Base-by-base conservation (phyloP, 768 basidiomycete species). In the Hortiboletus campestris region DNA sequence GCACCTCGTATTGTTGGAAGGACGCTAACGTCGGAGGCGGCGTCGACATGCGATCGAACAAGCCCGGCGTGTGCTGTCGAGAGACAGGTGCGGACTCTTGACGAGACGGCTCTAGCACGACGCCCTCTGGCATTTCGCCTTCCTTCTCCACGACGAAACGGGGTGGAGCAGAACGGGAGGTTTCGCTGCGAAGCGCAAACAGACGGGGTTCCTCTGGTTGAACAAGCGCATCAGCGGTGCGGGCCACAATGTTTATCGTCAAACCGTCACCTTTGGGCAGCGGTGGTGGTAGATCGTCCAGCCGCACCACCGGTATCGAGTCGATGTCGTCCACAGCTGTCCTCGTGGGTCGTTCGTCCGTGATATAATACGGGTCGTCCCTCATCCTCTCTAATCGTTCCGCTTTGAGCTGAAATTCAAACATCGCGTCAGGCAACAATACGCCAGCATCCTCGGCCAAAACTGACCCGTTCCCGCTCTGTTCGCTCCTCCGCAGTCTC, bases 351-450 rank as follows among this genome's bases (percentile, higher is more conserved):
- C 69, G 73, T 40, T 84, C 82, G 60, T 91, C 88, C 38, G 85
- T 78, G 59, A 97, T 85, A 71, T 97, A 95, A 73, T 94, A 97
- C 5, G 95, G 94, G 67, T 98, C 94, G 58, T 93, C 90, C 39
- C 83, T 83, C 59, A 86, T 76, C 56, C 86, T 83, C 47, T 87
- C 93, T 46, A 85, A 73, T 31, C 91, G 80, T 61, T 89, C 91
- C 28, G 83, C 85, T 61, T 84, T 86, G 43, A 83, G 80, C 94
- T 97, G 62, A 35, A 48, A 55, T 32, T 25, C 25, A 45, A 36
- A 36, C 35, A 34, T 19, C 41, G n/a, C 34, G 40, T 69, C 51
- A 59, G 53, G 16, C 10, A 25, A 22, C 29, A 2, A 20, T 16
- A 6, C 16, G 31, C 38, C 19, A 12, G 2, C 6, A 19, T 7